Conservation (phyloP, 768 basidiomycete species). For the Boletus subparvulus region DNA sequence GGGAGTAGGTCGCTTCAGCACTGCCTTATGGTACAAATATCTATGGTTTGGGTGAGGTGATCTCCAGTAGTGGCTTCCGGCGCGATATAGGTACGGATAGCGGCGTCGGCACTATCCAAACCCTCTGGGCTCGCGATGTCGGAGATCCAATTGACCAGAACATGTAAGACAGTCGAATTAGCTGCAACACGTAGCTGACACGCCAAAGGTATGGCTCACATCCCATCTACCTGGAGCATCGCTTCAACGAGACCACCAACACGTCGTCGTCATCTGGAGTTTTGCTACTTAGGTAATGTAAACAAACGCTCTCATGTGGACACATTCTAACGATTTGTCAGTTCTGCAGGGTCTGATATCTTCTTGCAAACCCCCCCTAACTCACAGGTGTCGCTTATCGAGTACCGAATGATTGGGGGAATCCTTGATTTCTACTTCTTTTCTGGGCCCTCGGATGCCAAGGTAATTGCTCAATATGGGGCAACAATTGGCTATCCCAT, state of each 20-base stretch:
- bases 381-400: constrained; percentile 57
- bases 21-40: constrained; percentile 68
- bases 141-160: constrained; percentile 68
- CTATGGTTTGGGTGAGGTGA: constrained; percentile 75
- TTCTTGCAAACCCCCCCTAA: constrained; percentile 58
- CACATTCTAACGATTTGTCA: constrained; percentile 25
- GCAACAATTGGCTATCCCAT: constrained; percentile 64
- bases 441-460: constrained; percentile 48
- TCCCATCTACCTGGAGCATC: constrained; percentile 71
- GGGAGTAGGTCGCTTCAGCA: constrained; percentile 55
- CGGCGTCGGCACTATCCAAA: constrained; percentile 57
- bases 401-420: constrained; percentile 76
- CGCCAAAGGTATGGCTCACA: constrained; percentile 64
- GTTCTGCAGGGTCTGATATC: constrained; percentile 70
- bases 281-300: constrained; percentile 59
- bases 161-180: constrained; percentile 41
- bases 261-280: constrained; percentile 70
- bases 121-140: constrained; percentile 64
- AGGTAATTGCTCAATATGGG: constrained; percentile 73
- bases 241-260: constrained; percentile 51
- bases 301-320: background rate
- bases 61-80: constrained; percentile 67
- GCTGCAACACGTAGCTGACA: background rate
- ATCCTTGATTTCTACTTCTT: constrained; percentile 80
- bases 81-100: constrained; percentile 55